Base-by-base conservation (phyloP, 202 grass and related monocot genomes). In the Setaria viridis region DNA sequence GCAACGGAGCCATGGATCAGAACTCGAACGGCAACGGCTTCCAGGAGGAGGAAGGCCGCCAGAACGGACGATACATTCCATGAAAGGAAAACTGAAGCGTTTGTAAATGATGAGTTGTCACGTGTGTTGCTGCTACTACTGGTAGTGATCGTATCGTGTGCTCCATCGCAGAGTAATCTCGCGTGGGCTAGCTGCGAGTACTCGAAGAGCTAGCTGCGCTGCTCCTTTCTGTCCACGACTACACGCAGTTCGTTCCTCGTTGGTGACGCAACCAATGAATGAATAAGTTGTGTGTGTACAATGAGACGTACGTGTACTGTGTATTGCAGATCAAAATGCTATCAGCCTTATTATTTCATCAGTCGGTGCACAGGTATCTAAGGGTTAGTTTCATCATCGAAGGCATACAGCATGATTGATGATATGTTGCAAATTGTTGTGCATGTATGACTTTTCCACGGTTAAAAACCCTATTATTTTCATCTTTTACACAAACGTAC, bases 21-120 rank as follows among this genome's bases (percentile, higher is more conserved):
- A 75, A 20, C 72, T 16, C 32, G 4, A 20, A 20, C 49, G 49
- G 49, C 29, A 20, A 20, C 49, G 49, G 49, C 29, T 75, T 75
- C 72, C 49, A 75, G 72, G 72, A n/a, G 49, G 72, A n/a, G 72
- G 72, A 75, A 35, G 67, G 16, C 9, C 48, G 29, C 69, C 69
- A 30, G 50, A 56, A 76, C 12, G 63, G 16, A 51, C 76, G 34
- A 33, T 87, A 85, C 85, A 76, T 21, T 65, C 89, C 89, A 9
- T 91, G 81, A 91, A 29, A 0, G 32, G 59, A 32, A 53, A 25
- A 51, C 25, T 11, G 72, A 83, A 5, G n/a, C 48, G 11, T 19
- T 30, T 15, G 15, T 21, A 9, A 6, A 5, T 41, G 39, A n/a
- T 60, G 25, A 60, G 9, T 62, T 33, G 60, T 49, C 20, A 29